Evolutionary conservation across 768 basidiomycete species (phyloP).

Genomic region (Tricholoma bakamatsutake): DNA sequence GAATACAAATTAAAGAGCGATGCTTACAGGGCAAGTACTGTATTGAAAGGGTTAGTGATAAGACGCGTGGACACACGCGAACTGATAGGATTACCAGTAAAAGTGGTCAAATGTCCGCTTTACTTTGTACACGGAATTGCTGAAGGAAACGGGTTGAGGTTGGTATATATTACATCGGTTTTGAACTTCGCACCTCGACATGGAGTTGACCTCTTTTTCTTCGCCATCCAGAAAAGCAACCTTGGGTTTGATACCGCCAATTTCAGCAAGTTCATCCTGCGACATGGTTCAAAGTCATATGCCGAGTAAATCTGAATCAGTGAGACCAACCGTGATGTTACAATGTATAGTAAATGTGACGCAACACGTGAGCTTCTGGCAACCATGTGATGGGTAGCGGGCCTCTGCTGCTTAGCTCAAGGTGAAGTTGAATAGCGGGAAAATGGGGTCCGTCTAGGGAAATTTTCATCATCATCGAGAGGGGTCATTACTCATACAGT

Average conservation of each 20-base stretch:
- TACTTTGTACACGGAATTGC: constrained; percentile 37
- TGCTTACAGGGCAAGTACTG: constrained; percentile 28
- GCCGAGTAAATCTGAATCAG: no score
- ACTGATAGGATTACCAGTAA: constrained; percentile 25
- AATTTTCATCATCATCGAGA: no score
- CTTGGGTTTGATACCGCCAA: constrained; percentile 47
- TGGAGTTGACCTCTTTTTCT: constrained; percentile 39
- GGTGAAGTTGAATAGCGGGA: no score
- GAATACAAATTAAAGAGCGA: neutral
- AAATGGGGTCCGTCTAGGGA: no score
- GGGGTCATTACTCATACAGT: no score
- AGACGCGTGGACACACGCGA: neutral
- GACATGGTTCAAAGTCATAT: no score
- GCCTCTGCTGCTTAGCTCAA: no score
- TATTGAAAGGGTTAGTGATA: neutral
- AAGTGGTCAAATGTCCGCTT: constrained; percentile 41
- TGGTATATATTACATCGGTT: neutral
- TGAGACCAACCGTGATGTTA: no score
- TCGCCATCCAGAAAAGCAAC: constrained; percentile 42
- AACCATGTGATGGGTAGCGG: no score
- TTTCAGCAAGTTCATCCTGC: constrained; percentile 43
- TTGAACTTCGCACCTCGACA: constrained; percentile 16
- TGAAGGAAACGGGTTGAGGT: constrained; percentile 6
- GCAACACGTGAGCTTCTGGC: no score
- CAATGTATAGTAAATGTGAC: no score